Conservation (phyloP, 2,329 filamentous ascomycete genomes). For the Sclerotinia spermophila region DNA sequence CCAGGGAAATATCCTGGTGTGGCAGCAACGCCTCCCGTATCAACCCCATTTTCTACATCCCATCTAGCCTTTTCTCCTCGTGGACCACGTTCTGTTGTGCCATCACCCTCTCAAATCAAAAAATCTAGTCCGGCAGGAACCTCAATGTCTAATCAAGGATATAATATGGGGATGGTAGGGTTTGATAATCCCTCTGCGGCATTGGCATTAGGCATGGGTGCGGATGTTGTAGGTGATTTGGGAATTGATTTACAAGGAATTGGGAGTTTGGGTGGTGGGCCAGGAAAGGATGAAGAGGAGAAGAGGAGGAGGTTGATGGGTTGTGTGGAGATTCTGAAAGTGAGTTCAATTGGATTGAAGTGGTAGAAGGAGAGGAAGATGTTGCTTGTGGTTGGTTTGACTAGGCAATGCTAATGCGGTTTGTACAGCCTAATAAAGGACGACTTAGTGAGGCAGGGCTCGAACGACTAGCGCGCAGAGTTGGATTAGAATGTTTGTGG, state of each 20-base stretch:
- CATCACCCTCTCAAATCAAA: slow-evolving; percentile 59
- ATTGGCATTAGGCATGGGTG: slow-evolving; percentile 52
- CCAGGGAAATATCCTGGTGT: slow-evolving; percentile 31
- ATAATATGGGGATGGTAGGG: slow-evolving; percentile 41
- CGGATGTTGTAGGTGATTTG: slow-evolving; percentile 48
- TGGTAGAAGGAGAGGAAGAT: neutral
- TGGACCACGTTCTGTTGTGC: slow-evolving; percentile 45
- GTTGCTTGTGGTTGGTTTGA: neutral
- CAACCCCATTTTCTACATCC: slow-evolving; percentile 59
- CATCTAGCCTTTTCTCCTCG: slow-evolving; percentile 55
- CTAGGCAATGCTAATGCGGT: slow-evolving; percentile 28
- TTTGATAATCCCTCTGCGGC: slow-evolving; percentile 64
- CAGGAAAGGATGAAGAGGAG: slow-evolving; percentile 48
- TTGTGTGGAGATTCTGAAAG: slow-evolving; percentile 36
- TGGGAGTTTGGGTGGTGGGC: slow-evolving; percentile 24
- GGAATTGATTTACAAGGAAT: slow-evolving; percentile 36
- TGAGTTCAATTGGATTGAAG: neutral
- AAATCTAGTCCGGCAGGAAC: slow-evolving; percentile 41
- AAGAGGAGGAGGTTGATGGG: slow-evolving; percentile 43
- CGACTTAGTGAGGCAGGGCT: slow-evolving; percentile 71
- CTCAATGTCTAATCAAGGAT: slow-evolving; percentile 48
- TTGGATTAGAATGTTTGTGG: slow-evolving; percentile 63
- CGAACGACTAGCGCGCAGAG: slow-evolving; percentile 63
- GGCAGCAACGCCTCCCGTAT: slow-evolving; percentile 59
- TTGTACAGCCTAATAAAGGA: slow-evolving; percentile 47